Evolutionary conservation across 2,329 filamentous ascomycete species (phyloP), one percentile per base, ranked within the genome.

Genomic region (Acrodontium crateriforme): DNA sequence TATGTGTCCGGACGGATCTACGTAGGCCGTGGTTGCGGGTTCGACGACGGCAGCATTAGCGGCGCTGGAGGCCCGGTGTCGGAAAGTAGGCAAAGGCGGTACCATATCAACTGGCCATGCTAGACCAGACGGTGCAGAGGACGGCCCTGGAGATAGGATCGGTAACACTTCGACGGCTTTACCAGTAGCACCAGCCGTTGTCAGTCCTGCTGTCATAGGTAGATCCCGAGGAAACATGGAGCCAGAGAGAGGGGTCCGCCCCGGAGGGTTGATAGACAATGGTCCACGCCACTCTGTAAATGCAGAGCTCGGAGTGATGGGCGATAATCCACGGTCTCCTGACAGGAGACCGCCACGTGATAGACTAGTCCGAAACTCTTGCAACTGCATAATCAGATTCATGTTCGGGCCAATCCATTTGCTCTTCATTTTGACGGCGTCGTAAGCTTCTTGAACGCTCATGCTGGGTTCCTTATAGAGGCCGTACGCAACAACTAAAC

Each of bases 391-490:
- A 66, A 91, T 84, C 40, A 91, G 63, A 41, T 81, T 81, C 82
- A 91, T 91, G 53, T 91, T 91, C 0, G 81, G 81, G 33, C 81
- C 84, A 42, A 91, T 87, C 81, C 82, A 91, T 46, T 68, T 73
- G 53, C 81, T 89, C 56, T 78, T 78, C 29, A 71, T 67, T 55
- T 91, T 83, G 3, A 82, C 80, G 3, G 74, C 69, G 48, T 83
- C 74, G 49, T 89, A 89, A 2, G 81, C 79, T 49, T 87, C 79
- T 46, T 87, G 84, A 29, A 87, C 79, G 41, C 68, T 81, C 44
- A 83, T 58, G 5, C 73, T 67, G 2, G 80, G 79, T 35, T 82
- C 78, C 47, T 77, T 77, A 53, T 80, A 89, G 32, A 91, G 59
- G 23, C 80, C 81, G 38, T 87, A 91, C 12, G 81, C 81, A 27